Evolutionary conservation across 164 flowering plant genomes (phyloP), one percentile per base, ranked within the genome.

Genomic region (Nelumbo lutea): DNA sequence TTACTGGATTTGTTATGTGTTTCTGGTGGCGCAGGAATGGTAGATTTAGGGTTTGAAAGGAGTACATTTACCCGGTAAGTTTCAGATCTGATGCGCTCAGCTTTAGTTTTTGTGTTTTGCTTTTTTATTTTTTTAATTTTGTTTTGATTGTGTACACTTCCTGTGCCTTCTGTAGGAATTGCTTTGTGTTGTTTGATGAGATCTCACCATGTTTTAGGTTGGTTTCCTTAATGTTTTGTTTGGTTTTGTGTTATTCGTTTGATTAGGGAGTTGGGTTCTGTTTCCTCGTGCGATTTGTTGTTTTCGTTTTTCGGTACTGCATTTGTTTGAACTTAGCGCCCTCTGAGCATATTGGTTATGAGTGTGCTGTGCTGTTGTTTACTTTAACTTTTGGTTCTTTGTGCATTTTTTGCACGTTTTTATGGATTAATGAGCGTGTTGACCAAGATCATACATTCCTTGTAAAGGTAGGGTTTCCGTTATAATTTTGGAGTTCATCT

Each of bases 1-100:
- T 9, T 52, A 15, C 14, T 52, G n/a, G 57, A 9, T 9, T 52
- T 14, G 57, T 27, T 27, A 27, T 38, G 40, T 50, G 5, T 3
- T 39, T 50, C 38, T 60, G 44, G 53, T 63, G 53, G 69, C 57
- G 42, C 61, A 71, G 70, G 56, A 66, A 59, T 47, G 58, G 47
- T 46, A 43, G 74, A 51, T 61, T 62, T 51, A 15, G 63, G 73
- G 63, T n/a, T 61, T 69, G 7, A 39, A 27, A 38, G 59, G 70
- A 46, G 53, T 46, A 51, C 59, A 39, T 39, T 62, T 46, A 62
- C 66, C 64, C 42, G 80, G 78, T 77, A 77, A 47, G 48, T 56
- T 44, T 50, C 72, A 80, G 83, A 80, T 80, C 83, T 77, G 70
- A 59, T 15, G 14, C 38, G 52, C 8, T 42, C 27, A 41, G 3